A percentile compares a stretch with the other conserved stretches of the same genome.
Evolutionary conservation across 257 asterid genomes (phyloP).

Genomic region (Solanum etuberosum): DNA sequence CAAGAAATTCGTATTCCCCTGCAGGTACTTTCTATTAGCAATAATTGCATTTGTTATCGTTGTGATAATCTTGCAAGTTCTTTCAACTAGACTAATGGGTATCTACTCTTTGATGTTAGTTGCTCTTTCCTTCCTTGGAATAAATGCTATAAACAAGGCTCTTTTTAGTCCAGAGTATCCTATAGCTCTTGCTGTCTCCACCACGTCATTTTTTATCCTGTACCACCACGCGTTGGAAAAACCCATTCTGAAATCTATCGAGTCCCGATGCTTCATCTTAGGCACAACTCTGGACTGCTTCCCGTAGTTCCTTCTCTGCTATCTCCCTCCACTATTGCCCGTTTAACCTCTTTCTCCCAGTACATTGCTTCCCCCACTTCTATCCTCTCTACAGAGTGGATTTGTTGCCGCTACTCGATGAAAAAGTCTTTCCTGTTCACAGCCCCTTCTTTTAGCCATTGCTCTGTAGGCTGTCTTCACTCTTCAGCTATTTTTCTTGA

Average conservation of each 20-base stretch:
- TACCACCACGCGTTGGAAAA: not conserved
- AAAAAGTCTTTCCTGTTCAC: not conserved
- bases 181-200: not conserved
- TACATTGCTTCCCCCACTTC: not conserved
- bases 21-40: constrained; percentile 48
- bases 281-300: not conserved
- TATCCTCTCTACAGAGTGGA: not conserved
- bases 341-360: not conserved
- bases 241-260: not conserved
- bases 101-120: not conserved
- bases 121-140: not conserved
- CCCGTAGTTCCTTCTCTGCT: not conserved
- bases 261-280: not conserved
- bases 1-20: constrained; percentile 94
- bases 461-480: not conserved
- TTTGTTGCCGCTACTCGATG: not conserved
- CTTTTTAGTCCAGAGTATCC: not conserved
- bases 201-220: not conserved
- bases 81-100: not conserved
- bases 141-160: not conserved
- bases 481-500: not conserved
- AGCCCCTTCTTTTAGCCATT: not conserved
- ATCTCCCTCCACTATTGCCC: not conserved
- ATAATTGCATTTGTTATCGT: not conserved
- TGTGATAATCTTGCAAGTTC: not conserved